phyloP scores from a whole-genome alignment of 2,329 filamentous ascomycete genomes.

The Alternaria alternata region DNA sequence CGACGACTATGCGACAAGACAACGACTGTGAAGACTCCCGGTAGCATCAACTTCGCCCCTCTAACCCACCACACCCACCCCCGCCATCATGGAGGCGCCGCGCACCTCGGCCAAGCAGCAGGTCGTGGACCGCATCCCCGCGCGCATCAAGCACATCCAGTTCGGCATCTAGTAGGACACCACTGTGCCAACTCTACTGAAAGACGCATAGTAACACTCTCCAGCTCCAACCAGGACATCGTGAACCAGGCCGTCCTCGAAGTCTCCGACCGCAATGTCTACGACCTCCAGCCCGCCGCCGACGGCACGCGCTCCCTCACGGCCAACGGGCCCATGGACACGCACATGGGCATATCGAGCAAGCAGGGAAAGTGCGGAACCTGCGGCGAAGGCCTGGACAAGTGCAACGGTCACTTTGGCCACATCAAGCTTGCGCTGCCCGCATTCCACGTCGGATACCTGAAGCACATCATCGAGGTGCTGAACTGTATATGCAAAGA shows the following conservation, averaged over 20 bases:
- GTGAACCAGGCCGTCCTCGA: slow-evolving; percentile 94
- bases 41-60: neutral
- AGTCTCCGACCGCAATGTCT: slow-evolving; percentile 91
- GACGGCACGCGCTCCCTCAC: slow-evolving; percentile 72
- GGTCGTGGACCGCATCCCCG: slow-evolving; percentile 86
- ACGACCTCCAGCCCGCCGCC: slow-evolving; percentile 76
- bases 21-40: slow-evolving; percentile 15
- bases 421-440: slow-evolving; percentile 90
- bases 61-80: neutral
- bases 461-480: slow-evolving; percentile 90
- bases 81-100: slow-evolving; percentile 32
- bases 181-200: neutral
- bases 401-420: slow-evolving; percentile 95
- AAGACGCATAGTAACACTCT: slow-evolving; percentile 26
- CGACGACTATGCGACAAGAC: slow-evolving; percentile 28
- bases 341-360: slow-evolving; percentile 85
- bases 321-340: slow-evolving; percentile 85
- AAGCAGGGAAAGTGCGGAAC: slow-evolving; percentile 83
- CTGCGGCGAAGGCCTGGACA: slow-evolving; percentile 80
- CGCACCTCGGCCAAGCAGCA: slow-evolving; percentile 74
- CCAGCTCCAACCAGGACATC: slow-evolving; percentile 88
- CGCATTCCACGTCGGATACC: slow-evolving; percentile 94
- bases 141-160: slow-evolving; percentile 90
- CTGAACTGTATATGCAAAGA: slow-evolving; percentile 96
- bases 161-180: slow-evolving; percentile 82